phyloP scores from a whole-genome alignment of 805 yeast species.

The Candida ortonii region DNA sequence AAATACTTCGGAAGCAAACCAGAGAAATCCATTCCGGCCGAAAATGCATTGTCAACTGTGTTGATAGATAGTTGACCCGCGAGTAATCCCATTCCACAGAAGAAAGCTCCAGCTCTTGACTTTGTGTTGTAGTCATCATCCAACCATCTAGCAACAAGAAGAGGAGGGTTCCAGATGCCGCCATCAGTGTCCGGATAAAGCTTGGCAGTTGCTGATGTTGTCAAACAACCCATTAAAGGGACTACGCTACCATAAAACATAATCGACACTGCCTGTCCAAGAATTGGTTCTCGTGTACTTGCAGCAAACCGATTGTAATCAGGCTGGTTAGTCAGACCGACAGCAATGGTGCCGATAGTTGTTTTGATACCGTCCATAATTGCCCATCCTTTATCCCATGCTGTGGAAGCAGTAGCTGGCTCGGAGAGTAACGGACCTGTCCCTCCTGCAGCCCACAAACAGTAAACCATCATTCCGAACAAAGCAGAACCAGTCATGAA shows the following conservation, averaged over 20 bases:
- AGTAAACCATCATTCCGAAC: constrained; percentile 25
- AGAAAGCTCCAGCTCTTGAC: constrained; percentile 48
- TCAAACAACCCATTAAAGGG: constrained; percentile 41
- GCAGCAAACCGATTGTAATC: constrained; percentile 39
- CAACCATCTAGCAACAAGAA: constrained; percentile 30
- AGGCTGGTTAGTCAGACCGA: constrained; percentile 40
- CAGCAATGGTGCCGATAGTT: constrained; percentile 38
- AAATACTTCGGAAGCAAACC: constrained; percentile 44
- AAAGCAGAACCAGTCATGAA: constrained; percentile 24
- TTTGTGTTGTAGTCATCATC: constrained; percentile 35
- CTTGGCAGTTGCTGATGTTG: constrained; percentile 53
- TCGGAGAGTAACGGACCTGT: constrained; percentile 25
- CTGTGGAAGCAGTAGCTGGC: constrained; percentile 18
- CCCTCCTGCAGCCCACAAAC: constrained; percentile 31
- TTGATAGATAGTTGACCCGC: constrained; percentile 39
- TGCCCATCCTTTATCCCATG: constrained; percentile 38
- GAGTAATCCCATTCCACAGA: constrained; percentile 38
- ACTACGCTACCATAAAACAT: constrained; percentile 14
- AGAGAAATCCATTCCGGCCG: constrained; percentile 51
- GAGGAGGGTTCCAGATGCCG: constrained; percentile 47
- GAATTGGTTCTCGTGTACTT: constrained; percentile 18
- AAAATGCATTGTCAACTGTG: constrained; percentile 38
- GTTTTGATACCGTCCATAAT: constrained; percentile 39
- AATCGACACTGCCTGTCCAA: constrained; percentile 13
- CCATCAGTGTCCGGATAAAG: constrained; percentile 35